Conservation (phyloP, 768 basidiomycete genomes). For the Mycena albidolilacea region DNA sequence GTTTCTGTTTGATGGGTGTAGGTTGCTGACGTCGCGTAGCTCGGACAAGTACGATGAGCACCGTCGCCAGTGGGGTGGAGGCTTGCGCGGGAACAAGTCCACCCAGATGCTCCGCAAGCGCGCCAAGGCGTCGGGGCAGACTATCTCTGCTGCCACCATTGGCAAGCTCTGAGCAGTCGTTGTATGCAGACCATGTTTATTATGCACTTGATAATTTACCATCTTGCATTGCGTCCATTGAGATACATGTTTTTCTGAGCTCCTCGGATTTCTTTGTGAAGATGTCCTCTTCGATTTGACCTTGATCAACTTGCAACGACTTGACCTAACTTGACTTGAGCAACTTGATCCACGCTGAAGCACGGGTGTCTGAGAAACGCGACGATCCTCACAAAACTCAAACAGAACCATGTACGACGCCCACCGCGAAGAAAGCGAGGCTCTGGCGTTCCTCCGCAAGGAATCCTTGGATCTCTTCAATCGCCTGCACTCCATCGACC, state of each 20-base stretch:
- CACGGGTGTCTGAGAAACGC: too few relatives aligned
- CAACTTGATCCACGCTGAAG: too few relatives aligned
- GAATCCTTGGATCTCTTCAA: constrained; percentile 88
- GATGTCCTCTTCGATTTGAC: too few relatives aligned
- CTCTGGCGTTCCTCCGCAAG: constrained; percentile 70
- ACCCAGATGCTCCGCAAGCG: constrained; percentile 94
- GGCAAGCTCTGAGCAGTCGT: constrained; percentile 71
- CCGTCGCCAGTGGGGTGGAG: constrained; percentile 96
- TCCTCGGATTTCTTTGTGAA: too few relatives aligned
- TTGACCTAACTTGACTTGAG: too few relatives aligned
- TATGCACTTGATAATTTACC: constrained; percentile 16
- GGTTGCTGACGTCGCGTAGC: constrained; percentile 55
- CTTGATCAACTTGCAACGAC: too few relatives aligned
- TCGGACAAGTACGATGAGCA: constrained; percentile 95
- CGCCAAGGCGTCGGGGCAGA: constrained; percentile 91
- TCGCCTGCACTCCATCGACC: constrained; percentile 87
- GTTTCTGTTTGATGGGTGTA: background rate
- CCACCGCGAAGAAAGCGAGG: constrained; percentile 37
- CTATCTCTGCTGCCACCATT: constrained; percentile 65
- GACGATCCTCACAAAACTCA: too few relatives aligned
- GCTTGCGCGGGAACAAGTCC: constrained; percentile 94
- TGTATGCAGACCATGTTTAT: background rate
- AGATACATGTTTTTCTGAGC: background rate
- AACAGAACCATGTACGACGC: constrained; percentile 7
- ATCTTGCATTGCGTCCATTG: background rate